Evolutionary conservation across 768 basidiomycete genomes (phyloP), one percentile per base, ranked within the genome.

Genomic region (Clitopilus passeckerianus): DNA sequence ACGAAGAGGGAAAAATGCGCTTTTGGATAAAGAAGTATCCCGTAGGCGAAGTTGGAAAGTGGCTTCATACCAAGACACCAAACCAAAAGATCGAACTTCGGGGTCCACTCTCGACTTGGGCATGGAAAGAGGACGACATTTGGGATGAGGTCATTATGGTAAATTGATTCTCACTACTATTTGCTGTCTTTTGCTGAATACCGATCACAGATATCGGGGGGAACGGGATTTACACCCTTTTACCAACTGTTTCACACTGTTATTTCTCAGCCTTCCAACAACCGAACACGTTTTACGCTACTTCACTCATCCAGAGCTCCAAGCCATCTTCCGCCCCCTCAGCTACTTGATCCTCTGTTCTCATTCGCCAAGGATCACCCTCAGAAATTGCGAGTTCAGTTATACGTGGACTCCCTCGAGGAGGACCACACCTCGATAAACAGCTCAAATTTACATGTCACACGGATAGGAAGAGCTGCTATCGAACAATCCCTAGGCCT

Each of bases 91-190:
- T 94, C 43, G 92, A 93, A 68, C 73, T 93, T 6, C 85, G 92
- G 15, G 91, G 90, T 0, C 91, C 92, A 5, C 67, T 91, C 23
- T 77, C 73, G 63, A 92, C 90, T 1, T 91, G 87, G 86, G 70
- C 75, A 22, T 81, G 82, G 71, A 76, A 74, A 34, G 75, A 79
- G 14, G 72, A 75, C 59, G 46, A 50, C 3, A 66, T 60, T 4
- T 93, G 88, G 88, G 92, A 94, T 65, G 86, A 94, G 60, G 71
- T 94, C 54, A 74, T 94, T 15, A 85, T 94, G 88, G 92, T 87
- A 67, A 34, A 50, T 20, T 27, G 55, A 16, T 53, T 54, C 16
- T 52, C 41, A 6, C 27, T 44, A 23, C 33, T 23, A 20, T 10
- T 9, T 50, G 20, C 18, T 18, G 12, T 2, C 14, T 58, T 6